Evolutionary conservation across 1,139 yeast genomes (phyloP), one percentile per base, ranked within the genome.

Genomic region (Pichia inconspicua): DNA sequence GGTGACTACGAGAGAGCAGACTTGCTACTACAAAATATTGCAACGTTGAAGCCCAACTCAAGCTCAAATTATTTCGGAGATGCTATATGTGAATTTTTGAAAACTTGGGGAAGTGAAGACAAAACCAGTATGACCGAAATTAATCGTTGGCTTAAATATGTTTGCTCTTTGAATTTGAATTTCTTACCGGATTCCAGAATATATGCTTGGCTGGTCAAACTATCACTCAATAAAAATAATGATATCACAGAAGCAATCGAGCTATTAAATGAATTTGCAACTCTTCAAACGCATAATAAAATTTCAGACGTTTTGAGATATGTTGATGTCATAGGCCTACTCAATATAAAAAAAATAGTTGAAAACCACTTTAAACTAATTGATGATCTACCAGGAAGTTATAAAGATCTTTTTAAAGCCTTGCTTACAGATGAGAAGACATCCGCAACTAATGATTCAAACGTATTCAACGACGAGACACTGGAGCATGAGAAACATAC

Each of bases 1-100:
- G 76, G 75, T 47, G 85, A 86, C 60, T 78, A 77, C 57, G 77
- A 74, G 34, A 72, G 97, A 57, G 96, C 96, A 0, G 80, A 78
- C 55, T 70, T 80, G 32, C 80, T 88, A 27, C 67, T 89, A 42
- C 59, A 54, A 46, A 57, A 59, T 28, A 46, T 61, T 39, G 58
- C 61, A 7, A 36, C 54, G 78, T 44, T 73, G 75, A 55, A 77
- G 74, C 38, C 50, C 7, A 38, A 36, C n/a, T 67, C 73, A 22
- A 58, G 34, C 10, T 42, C 49, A 57, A 34, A 34, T 11, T 71
- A 67, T 44, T 61, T 70, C 40, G 55, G 67, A 3, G 66, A 70
- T 53, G 76, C 76, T 3, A 65, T 78, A 47, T 79, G 80, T 61
- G 72, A 73, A 54, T 80, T 73, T 58, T 60, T 81, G 38, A 59